Percentiles rank a stretch among this genome's conserved stretches.
Conservation (phyloP, 179 eudicot genomes). For the Silene coronaria region DNA sequence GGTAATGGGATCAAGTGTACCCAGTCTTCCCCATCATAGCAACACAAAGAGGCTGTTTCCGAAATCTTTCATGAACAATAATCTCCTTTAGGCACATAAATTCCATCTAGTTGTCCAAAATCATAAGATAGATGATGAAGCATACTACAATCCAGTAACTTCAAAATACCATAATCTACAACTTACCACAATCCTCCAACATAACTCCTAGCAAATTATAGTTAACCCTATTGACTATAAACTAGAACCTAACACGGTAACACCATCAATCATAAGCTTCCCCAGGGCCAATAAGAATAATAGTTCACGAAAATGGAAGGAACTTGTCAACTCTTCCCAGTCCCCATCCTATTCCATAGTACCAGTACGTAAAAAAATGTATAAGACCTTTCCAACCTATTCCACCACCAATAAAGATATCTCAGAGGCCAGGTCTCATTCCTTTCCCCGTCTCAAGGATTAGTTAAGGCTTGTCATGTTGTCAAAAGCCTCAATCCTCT, state of each 20-base stretch:
- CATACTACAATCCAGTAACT: not conserved
- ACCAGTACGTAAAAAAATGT: no score
- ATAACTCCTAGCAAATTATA: not conserved
- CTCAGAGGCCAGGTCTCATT: no score
- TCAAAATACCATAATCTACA: not conserved
- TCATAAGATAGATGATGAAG: not conserved
- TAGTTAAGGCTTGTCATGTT: no score
- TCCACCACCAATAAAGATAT: no score
- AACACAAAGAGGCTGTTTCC: no score
- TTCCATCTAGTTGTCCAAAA: not conserved
- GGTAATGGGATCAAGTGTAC: no score
- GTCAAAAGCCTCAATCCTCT: no score
- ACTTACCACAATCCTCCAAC: not conserved
- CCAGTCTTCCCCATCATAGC: no score
- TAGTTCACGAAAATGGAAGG: not conserved
- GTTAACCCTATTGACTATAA: not conserved
- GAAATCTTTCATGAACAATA: not conserved
- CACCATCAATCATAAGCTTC: constrained; percentile 10
- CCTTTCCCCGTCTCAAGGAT: no score
- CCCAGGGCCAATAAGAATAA: constrained; percentile 3
- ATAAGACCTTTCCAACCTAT: no score
- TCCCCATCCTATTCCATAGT: no score
- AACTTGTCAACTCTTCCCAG: not conserved
- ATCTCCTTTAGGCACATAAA: not conserved
- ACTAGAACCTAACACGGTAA: not conserved